Evolutionary conservation across 2,329 filamentous ascomycete genomes (phyloP).

Genomic region (Fusarium sp.): DNA sequence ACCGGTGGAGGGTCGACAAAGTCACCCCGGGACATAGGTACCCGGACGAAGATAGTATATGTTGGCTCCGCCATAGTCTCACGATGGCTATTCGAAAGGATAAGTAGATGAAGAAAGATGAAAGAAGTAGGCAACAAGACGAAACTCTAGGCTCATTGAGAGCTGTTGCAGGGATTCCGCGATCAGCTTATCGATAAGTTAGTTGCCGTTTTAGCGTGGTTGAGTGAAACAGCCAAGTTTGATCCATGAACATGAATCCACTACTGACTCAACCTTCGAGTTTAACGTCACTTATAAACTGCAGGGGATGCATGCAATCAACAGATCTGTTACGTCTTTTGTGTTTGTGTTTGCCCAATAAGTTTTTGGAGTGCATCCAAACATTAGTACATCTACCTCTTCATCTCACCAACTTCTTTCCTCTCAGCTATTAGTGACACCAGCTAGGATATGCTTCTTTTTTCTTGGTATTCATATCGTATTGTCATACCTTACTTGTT

Average conservation of each 20-base stretch:
- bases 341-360: no score
- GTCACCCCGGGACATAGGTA: constrained; percentile 88
- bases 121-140: constrained; percentile 29
- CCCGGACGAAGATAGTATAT: constrained; percentile 84
- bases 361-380: no score
- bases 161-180: constrained; percentile 39
- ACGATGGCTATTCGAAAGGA: constrained; percentile 35
- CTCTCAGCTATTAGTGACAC: not conserved
- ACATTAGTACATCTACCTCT: not conserved
- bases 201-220: constrained; percentile 34
- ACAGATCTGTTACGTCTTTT: not conserved
- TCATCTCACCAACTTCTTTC: not conserved
- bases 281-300: not conserved
- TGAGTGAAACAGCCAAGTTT: constrained; percentile 17
- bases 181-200: constrained; percentile 44
- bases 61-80: constrained; percentile 62
- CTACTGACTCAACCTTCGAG: not conserved
- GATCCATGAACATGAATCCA: constrained; percentile 2
- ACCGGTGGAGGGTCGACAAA: constrained; percentile 93
- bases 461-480: not conserved
- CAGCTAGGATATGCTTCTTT: constrained; percentile 9
- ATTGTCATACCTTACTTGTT: constrained; percentile 18
- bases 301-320: not conserved
- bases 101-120: constrained; percentile 35
- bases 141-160: constrained; percentile 32